A percentile compares a stretch with the other conserved stretches of the same genome.
Conservation (phyloP, 164 flowering plant species). For the grape (Vitis vinifera) region DNA sequence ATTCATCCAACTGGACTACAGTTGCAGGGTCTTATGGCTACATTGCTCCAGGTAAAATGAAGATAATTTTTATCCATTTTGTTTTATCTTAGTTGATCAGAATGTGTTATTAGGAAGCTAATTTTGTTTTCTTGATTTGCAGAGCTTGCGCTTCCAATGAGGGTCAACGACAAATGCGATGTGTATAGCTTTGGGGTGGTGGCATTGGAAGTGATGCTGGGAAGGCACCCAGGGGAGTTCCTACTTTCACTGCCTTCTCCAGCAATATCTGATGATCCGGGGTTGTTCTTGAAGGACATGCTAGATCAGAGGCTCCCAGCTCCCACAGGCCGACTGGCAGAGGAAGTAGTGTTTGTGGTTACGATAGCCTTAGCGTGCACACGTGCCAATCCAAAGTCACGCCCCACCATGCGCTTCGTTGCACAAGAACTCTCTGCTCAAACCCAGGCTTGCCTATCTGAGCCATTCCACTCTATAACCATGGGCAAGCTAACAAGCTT, state of each 20-base stretch:
- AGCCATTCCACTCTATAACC: constrained; percentile 20
- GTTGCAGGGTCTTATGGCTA: neutral
- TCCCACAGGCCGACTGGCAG: constrained; percentile 49
- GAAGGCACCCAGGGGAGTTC: constrained; percentile 66
- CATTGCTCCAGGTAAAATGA: neutral
- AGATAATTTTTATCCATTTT: neutral
- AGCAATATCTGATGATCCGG: constrained; percentile 4
- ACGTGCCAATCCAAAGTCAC: constrained; percentile 36
- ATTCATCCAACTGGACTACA: neutral
- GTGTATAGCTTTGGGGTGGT: constrained; percentile 79
- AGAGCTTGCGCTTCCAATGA: constrained; percentile 63
- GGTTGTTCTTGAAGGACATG: constrained; percentile 40
- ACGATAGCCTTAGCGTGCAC: constrained; percentile 55
- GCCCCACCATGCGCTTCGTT: constrained; percentile 64
- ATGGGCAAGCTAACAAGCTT: constrained; percentile 20
- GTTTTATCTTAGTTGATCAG: no score
- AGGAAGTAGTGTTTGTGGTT: constrained; percentile 40
- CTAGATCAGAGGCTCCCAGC: constrained; percentile 53
- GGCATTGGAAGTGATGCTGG: constrained; percentile 64
- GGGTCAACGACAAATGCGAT: constrained; percentile 62
- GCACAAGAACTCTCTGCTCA: constrained; percentile 45
- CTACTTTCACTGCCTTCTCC: constrained; percentile 30
- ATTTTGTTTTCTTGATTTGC: constrained; percentile 12
- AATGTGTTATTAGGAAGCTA: neutral
- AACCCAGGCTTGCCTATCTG: constrained; percentile 14